phyloP scores from a whole-genome alignment of 2,329 filamentous ascomycete species.

The Harringtonia aguacate region DNA sequence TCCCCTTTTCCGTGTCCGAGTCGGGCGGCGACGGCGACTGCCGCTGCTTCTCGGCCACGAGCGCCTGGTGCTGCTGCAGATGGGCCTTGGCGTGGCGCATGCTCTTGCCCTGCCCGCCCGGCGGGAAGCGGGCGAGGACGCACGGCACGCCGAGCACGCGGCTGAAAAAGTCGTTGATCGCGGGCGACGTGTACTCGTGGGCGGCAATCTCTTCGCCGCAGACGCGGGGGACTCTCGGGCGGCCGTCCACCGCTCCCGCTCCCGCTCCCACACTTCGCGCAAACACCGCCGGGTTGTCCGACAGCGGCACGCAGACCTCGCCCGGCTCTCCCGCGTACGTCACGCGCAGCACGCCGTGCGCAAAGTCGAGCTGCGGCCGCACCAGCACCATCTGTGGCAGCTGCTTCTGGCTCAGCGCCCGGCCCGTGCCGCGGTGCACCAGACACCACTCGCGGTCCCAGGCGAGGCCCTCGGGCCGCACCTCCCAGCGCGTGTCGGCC shows the following conservation, averaged over 20 bases:
- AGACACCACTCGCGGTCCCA: slow-evolving; percentile 98
- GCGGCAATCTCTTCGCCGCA: slow-evolving; percentile 72
- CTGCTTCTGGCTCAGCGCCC: slow-evolving; percentile 78
- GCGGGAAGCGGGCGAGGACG: slow-evolving; percentile 72
- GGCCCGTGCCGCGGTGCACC: slow-evolving; percentile 74
- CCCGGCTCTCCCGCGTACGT: slow-evolving; percentile 30
- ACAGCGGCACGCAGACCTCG: slow-evolving; percentile 51
- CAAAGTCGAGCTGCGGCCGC: slow-evolving; percentile 62
- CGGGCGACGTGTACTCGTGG: slow-evolving; percentile 54
- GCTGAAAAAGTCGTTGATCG: slow-evolving; percentile 70
- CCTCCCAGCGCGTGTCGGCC: slow-evolving; percentile 54
- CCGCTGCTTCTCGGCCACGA: slow-evolving; percentile 16
- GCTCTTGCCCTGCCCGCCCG: slow-evolving; percentile 46
- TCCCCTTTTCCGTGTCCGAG: slow-evolving; percentile 36
- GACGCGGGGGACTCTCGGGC: slow-evolving; percentile 48
- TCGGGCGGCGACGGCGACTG: slow-evolving; percentile 35
- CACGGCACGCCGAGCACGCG: slow-evolving; percentile 67
- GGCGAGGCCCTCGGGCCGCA: slow-evolving; percentile 70
- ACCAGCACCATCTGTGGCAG: slow-evolving; percentile 83
- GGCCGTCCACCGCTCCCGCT: slow-evolving; percentile 31
- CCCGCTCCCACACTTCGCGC: too few species aligned
- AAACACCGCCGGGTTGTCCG: slow-evolving; percentile 52
- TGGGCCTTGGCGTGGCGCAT: slow-evolving; percentile 63
- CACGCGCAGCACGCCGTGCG: slow-evolving; percentile 53
- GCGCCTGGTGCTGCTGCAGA: slow-evolving; percentile 46